A percentile compares a stretch with the other conserved stretches of the same genome.
phyloP scores from a whole-genome alignment of 1,284 basidiomycete species.

The Ganoderma boninense region DNA sequence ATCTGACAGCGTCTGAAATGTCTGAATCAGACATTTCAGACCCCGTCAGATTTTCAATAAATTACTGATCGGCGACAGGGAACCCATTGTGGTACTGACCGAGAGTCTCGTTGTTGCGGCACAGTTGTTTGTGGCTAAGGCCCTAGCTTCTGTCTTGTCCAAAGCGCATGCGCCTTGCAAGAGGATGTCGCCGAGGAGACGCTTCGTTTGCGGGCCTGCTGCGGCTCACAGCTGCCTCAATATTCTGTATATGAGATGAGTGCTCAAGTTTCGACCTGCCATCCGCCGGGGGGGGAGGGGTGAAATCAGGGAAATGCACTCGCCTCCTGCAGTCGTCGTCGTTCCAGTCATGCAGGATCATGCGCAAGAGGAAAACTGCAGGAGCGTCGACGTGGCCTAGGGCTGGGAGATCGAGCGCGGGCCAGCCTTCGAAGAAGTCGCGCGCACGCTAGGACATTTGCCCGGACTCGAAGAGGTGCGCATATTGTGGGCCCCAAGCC shows the following conservation, averaged over 20 bases:
- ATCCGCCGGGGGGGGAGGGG: too few relatives aligned
- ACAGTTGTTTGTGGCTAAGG: conserved; percentile 6
- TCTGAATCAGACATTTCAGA: not conserved
- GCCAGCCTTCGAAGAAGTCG: conserved; percentile 66
- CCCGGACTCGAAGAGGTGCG: conserved; percentile 32
- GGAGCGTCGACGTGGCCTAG: conserved; percentile 14
- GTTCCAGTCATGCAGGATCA: conserved; percentile 77
- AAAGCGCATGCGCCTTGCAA: conserved; percentile 63
- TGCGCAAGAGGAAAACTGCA: conserved; percentile 69
- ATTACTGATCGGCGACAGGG: conserved; percentile 63
- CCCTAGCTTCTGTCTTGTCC: conserved; percentile 5
- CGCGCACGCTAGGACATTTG: conserved; percentile 51
- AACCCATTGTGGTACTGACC: conserved; percentile 42
- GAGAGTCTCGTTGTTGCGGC: not conserved
- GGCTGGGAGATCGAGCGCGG: conserved; percentile 15
- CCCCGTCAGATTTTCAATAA: too few relatives aligned
- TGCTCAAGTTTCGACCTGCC: too few relatives aligned
- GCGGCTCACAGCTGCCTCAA: conserved; percentile 37
- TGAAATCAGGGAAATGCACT: not conserved
- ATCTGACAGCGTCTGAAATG: too few relatives aligned
- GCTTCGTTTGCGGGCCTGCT: conserved; percentile 51
- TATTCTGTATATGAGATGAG: conserved; percentile 27
- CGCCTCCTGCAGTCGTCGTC: conserved; percentile 46
- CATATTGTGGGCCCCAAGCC: conserved; percentile 36
- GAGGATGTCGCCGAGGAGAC: conserved; percentile 71